Evolutionary conservation across 2,329 filamentous ascomycete species (phyloP).

Genomic region (Hypocrella siamensis): DNA sequence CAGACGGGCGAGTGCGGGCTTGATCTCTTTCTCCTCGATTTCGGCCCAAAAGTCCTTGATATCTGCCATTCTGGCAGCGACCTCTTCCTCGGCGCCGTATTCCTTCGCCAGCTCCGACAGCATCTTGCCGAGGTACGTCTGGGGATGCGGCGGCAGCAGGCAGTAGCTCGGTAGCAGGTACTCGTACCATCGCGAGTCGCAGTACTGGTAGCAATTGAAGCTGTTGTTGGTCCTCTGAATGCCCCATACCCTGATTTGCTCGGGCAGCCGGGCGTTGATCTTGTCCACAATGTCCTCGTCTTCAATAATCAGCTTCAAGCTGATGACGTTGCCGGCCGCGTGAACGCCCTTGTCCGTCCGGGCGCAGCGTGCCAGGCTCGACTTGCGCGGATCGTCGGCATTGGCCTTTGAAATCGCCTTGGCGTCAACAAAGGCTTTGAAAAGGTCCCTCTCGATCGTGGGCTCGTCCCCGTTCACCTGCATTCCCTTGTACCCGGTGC

Average conservation of each 20-base stretch:
- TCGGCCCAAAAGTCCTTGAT: conserved; percentile 70
- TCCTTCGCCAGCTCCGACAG: conserved; percentile 65
- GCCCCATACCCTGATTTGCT: conserved; percentile 91
- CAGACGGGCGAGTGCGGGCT: conserved; percentile 48
- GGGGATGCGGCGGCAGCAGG: conserved; percentile 81
- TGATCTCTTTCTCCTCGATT: conserved; percentile 66
- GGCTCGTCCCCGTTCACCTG: conserved; percentile 73
- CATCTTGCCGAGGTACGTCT: conserved; percentile 70
- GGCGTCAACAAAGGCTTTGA: conserved; percentile 77
- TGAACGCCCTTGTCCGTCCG: conserved; percentile 96
- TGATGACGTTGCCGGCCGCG: conserved; percentile 89
- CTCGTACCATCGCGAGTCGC: conserved; percentile 93
- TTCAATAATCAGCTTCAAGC: conserved; percentile 88
- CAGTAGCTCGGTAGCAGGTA: conserved; percentile 91
- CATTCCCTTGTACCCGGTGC: conserved; percentile 94
- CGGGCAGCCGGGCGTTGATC: conserved; percentile 73
- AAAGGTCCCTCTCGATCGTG: conserved; percentile 93
- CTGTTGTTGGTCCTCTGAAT: conserved; percentile 76
- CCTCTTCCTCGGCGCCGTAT: conserved; percentile 53
- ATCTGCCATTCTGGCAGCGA: conserved; percentile 56
- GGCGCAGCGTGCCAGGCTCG: conserved; percentile 81
- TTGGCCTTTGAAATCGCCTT: conserved; percentile 95
- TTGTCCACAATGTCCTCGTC: conserved; percentile 75
- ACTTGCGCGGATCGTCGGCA: conserved; percentile 92
- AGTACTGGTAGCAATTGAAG: conserved; percentile 90